Evolutionary conservation across 371 early-diverging fungal genomes (phyloP).

Genomic region (Polyrhizophydium stewartii): DNA sequence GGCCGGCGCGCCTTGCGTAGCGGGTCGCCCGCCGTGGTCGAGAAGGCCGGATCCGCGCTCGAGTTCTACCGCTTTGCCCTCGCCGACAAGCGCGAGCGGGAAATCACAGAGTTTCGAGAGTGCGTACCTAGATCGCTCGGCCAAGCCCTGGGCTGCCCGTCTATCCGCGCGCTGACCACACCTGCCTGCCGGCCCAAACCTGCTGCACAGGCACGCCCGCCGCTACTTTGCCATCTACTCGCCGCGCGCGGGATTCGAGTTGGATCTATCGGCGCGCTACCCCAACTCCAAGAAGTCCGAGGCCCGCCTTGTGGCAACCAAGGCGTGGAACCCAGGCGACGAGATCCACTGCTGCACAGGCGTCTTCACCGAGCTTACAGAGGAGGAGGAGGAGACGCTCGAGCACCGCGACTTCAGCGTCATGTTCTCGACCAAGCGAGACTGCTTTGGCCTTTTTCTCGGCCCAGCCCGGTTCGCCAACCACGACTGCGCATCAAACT

Average conservation of each 20-base stretch:
- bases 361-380: slow-evolving; percentile 65
- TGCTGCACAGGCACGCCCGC: slow-evolving; percentile 44
- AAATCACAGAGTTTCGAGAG: not conserved
- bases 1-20: no score
- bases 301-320: slow-evolving; percentile 81
- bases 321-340: slow-evolving; percentile 68
- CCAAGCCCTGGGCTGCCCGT: not conserved
- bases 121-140: no score
- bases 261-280: slow-evolving; percentile 65
- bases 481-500: slow-evolving; percentile 91
- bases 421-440: slow-evolving; percentile 72
- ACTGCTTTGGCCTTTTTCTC: slow-evolving; percentile 75
- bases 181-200: not conserved
- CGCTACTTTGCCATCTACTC: slow-evolving; percentile 74
- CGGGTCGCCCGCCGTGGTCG: no score
- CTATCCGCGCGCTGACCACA: not conserved
- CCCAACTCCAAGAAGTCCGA: slow-evolving; percentile 66
- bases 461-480: slow-evolving; percentile 96
- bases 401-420: slow-evolving; percentile 81
- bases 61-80: not conserved
- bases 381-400: slow-evolving; percentile 65
- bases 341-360: slow-evolving; percentile 76
- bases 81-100: not conserved
- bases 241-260: slow-evolving; percentile 78
- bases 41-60: not conserved